Conservation (phyloP, 1,139 yeast genomes). For the Blastobotrys apis region DNA sequence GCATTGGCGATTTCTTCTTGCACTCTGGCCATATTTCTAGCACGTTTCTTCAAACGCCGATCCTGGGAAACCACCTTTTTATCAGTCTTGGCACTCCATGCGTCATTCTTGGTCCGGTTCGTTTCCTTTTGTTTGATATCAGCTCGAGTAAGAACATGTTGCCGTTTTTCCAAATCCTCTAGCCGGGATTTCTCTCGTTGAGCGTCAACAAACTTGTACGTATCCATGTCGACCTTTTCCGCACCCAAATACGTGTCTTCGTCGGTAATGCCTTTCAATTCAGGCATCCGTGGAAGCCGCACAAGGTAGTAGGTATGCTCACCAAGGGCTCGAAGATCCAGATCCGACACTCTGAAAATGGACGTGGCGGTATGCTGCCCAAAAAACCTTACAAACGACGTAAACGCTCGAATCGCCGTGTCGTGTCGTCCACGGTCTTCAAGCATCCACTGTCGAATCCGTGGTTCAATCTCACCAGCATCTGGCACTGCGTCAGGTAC, state of each 20-base stretch:
- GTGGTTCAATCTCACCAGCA: conserved; percentile 15
- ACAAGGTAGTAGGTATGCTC: conserved; percentile 66
- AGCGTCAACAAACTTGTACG: conserved; percentile 58
- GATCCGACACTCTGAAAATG: conserved; percentile 67
- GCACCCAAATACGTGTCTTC: conserved; percentile 69
- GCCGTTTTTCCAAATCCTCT: conserved; percentile 48
- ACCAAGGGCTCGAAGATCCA: conserved; percentile 73
- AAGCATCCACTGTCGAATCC: conserved; percentile 55
- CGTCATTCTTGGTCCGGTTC: conserved; percentile 55
- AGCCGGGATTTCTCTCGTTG: conserved; percentile 61
- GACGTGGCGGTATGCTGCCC: conserved; percentile 89
- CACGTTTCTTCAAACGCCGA: conserved; percentile 59
- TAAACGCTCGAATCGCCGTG: conserved; percentile 70
- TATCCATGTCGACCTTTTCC: conserved; percentile 56
- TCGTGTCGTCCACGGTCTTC: conserved; percentile 79
- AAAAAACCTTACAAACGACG: conserved; percentile 78
- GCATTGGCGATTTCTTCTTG: conserved; percentile 28
- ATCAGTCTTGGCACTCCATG: conserved; percentile 76
- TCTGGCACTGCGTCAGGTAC: conserved; percentile 18
- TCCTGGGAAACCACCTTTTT: conserved; percentile 60
- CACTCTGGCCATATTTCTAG: conserved; percentile 53
- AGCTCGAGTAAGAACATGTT: not conserved
- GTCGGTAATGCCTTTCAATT: conserved; percentile 51
- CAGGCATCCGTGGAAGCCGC: conserved; percentile 94
- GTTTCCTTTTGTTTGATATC: conserved; percentile 43